Conservation (phyloP, 2,329 filamentous ascomycete species). For the Ustulina deusta region DNA sequence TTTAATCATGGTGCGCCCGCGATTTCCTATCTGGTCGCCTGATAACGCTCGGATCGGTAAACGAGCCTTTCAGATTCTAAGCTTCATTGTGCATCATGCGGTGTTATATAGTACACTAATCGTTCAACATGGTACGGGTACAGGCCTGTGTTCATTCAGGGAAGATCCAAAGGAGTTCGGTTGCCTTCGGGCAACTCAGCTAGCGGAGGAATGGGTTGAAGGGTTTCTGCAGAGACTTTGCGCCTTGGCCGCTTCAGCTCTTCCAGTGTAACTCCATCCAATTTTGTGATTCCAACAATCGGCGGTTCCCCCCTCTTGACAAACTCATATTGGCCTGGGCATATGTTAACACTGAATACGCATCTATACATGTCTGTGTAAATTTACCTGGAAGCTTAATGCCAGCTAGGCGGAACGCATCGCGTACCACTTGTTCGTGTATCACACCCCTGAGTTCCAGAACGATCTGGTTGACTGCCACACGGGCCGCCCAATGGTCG, state of each 20-base stretch:
- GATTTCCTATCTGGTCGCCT: background rate
- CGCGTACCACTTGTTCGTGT: constrained; percentile 93
- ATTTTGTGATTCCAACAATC: constrained; percentile 91
- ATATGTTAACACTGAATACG: constrained; percentile 33
- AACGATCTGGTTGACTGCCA: constrained; percentile 89
- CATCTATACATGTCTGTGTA: background rate
- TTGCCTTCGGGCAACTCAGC: constrained; percentile 34
- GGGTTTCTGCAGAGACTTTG: constrained; percentile 64
- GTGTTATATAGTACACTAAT: constrained; percentile 35
- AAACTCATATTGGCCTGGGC: constrained; percentile 84
- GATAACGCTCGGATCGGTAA: background rate
- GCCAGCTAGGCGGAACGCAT: constrained; percentile 93
- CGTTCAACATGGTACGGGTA: constrained; percentile 14
- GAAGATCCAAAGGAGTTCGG: constrained; percentile 44
- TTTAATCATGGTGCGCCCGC: background rate
- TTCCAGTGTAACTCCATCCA: constrained; percentile 85
- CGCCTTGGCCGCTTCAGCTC: constrained; percentile 84
- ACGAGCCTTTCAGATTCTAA: background rate
- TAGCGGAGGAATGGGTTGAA: constrained; percentile 41
- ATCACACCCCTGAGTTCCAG: constrained; percentile 93
- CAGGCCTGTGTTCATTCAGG: constrained; percentile 29
- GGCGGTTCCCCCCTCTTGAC: constrained; percentile 92
- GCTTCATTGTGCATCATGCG: constrained; percentile 25
- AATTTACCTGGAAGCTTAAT: constrained; percentile 90
- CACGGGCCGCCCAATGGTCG: constrained; percentile 93